These are phyloP conservation scores for Heliosperma pusillum DNA, from an alignment of 148 eudicot genomes.

Conservation along the genomic window DNA sequence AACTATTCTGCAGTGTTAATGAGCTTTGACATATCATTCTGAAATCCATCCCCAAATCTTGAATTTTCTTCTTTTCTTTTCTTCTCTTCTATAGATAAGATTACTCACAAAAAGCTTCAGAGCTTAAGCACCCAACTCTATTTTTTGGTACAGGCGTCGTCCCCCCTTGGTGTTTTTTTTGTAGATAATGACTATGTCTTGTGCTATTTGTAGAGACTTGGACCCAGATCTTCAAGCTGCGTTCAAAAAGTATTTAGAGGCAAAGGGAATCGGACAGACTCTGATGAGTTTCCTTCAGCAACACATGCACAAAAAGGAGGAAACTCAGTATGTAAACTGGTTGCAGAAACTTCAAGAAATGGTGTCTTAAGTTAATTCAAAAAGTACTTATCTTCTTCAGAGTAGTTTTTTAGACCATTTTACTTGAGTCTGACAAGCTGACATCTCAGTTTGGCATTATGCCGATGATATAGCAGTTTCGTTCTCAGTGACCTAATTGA, in stretches of 20 bases:
- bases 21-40: neutral
- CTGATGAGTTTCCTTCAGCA: constrained; percentile 47
- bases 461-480: neutral
- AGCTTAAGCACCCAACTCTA: too few species aligned
- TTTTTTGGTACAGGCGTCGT: too few species aligned
- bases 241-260: constrained; percentile 52
- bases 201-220: constrained; percentile 40
- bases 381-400: neutral
- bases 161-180: too few species aligned
- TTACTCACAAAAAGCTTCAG: too few species aligned
- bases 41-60: neutral
- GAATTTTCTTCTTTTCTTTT: too few species aligned
- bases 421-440: neutral
- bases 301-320: constrained; percentile 78
- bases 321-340: constrained; percentile 70
- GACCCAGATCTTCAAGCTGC: constrained; percentile 51
- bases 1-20: neutral
- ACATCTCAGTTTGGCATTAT: neutral
- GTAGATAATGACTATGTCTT: neutral
- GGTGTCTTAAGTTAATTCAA: constrained; percentile 28
- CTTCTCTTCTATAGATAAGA: too few species aligned
- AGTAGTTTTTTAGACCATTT: neutral
- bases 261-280: constrained; percentile 55
- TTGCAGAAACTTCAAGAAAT: constrained; percentile 51
- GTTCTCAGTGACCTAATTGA: neutral